Evolutionary conservation across 768 basidiomycete species (phyloP).

Genomic region (Crucibulum laeve): DNA sequence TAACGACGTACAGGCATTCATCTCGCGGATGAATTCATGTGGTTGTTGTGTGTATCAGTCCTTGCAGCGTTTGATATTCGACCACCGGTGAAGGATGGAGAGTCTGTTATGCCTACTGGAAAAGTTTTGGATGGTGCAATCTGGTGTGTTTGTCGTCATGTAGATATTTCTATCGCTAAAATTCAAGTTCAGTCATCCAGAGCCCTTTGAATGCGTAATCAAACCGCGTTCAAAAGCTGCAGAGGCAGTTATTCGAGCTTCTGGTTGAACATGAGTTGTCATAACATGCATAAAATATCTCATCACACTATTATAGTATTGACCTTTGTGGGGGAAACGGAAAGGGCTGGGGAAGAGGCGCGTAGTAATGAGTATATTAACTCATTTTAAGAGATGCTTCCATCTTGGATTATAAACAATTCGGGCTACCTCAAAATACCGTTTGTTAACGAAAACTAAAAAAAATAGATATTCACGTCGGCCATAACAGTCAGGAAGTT

Average conservation of each 20-base stretch:
- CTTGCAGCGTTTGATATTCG: constrained; percentile 15
- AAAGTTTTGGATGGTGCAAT: not conserved
- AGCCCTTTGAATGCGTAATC: constrained; percentile 13
- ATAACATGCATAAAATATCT: no score
- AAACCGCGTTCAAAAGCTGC: constrained; percentile 11
- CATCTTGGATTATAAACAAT: no score
- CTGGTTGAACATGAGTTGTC: no score
- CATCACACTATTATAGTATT: no score
- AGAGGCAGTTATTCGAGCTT: constrained; percentile 7
- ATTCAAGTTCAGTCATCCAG: constrained; percentile 11
- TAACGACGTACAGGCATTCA: constrained; percentile 15
- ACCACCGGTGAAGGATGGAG: constrained; percentile 11
- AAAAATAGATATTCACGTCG: no score
- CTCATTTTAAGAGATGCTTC: no score
- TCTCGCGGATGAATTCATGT: constrained; percentile 23
- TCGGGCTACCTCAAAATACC: no score
- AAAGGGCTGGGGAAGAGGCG: no score
- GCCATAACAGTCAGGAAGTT: no score
- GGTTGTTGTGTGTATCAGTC: constrained; percentile 11
- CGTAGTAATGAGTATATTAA: no score
- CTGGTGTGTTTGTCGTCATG: not conserved
- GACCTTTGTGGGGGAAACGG: no score
- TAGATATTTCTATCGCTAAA: not conserved
- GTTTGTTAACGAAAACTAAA: no score
- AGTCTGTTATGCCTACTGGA: constrained; percentile 7